Percentiles rank a stretch among this genome's conserved stretches.
phyloP scores from a whole-genome alignment of 2,329 filamentous ascomycete genomes.

The Aureobasidium mangrovei region DNA sequence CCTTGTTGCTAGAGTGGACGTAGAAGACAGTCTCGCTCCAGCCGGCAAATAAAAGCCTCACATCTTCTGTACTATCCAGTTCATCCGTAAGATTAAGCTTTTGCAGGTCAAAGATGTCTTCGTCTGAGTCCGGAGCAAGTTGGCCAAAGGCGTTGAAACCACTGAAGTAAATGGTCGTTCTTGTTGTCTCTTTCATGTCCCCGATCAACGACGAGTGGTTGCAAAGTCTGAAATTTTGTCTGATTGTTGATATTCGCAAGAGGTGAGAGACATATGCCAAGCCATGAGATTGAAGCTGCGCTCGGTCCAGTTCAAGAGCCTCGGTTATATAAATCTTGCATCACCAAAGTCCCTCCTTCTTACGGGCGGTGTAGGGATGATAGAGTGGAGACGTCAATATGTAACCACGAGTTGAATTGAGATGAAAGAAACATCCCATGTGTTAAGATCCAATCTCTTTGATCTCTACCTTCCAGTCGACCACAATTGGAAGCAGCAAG shows the following conservation, averaged over 20 bases:
- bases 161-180: conserved; percentile 1
- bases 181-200: neutral
- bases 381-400: neutral
- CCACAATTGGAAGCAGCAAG: neutral
- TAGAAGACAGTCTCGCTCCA: conserved; percentile 26
- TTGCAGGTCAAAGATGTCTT: neutral
- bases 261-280: too few species aligned
- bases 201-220: too few species aligned
- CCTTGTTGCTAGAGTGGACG: conserved; percentile 10
- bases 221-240: too few species aligned
- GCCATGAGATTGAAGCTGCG: too few species aligned
- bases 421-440: neutral
- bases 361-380: neutral
- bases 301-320: too few species aligned
- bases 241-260: too few species aligned
- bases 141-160: conserved; percentile 14
- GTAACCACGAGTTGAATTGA: too few species aligned
- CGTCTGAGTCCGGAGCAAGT: neutral
- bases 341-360: too few species aligned
- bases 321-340: too few species aligned
- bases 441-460: neutral
- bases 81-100: neutral
- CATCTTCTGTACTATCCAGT: neutral
- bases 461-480: neutral
- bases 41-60: conserved; percentile 22